Conservation (phyloP, 2,329 filamentous ascomycete species). For the Aspergillus sp. region DNA sequence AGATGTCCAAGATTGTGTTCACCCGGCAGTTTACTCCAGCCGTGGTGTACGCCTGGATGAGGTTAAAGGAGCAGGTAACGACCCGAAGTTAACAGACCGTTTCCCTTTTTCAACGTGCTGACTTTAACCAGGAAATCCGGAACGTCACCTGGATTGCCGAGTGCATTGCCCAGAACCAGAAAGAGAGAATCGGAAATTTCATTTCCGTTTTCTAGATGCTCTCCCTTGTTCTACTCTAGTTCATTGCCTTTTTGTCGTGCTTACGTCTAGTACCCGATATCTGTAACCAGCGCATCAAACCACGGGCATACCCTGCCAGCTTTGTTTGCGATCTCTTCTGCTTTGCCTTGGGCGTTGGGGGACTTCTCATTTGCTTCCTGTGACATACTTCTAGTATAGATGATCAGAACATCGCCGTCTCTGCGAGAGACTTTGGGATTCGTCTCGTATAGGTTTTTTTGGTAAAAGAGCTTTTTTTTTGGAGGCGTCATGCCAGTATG, state of each 20-base stretch:
- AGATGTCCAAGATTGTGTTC: slow-evolving; percentile 91
- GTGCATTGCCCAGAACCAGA: slow-evolving; percentile 99
- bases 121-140: slow-evolving; percentile 74
- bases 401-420: slow-evolving; percentile 5
- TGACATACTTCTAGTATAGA: slow-evolving; percentile 21
- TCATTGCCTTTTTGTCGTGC: slow-evolving; percentile 20
- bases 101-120: background rate
- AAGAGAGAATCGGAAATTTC: slow-evolving; percentile 97
- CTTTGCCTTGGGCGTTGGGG: slow-evolving; percentile 26
- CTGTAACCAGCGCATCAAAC: slow-evolving; percentile 32
- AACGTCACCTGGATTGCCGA: slow-evolving; percentile 99
- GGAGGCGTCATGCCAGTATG: too few relatives aligned
- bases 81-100: slow-evolving; percentile 26
- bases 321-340: slow-evolving; percentile 13
- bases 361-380: slow-evolving; percentile 16
- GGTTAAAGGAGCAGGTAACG: slow-evolving; percentile 87
- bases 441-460: too few relatives aligned
- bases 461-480: too few relatives aligned
- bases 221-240: slow-evolving; percentile 10
- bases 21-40: slow-evolving; percentile 94
- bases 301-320: slow-evolving; percentile 19
- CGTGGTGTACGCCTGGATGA: slow-evolving; percentile 97
- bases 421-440: background rate
- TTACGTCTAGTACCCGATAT: slow-evolving; percentile 21
- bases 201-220: slow-evolving; percentile 84